These are phyloP conservation scores for Xylaria polymorpha DNA, from an alignment of 2,329 filamentous ascomycete species.

Conservation along the genomic window DNA sequence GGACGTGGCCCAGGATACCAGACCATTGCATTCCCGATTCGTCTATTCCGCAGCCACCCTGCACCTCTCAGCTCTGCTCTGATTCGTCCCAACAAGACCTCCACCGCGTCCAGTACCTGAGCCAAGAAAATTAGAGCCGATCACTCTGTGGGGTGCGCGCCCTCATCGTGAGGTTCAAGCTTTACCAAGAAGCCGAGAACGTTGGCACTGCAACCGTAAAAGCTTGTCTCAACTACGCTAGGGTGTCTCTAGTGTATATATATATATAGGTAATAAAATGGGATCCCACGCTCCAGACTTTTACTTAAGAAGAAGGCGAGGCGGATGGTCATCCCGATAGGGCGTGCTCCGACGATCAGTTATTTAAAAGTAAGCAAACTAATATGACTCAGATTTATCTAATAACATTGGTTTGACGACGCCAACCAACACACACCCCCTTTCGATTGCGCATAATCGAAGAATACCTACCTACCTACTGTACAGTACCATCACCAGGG, in stretches of 20 bases:
- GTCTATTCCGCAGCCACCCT: neutral
- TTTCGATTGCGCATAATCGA: neutral
- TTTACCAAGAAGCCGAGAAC: slow-evolving; percentile 24
- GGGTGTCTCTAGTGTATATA: neutral
- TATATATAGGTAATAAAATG: no score
- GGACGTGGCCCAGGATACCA: slow-evolving; percentile 9
- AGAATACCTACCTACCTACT: neutral
- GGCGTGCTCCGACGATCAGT: neutral
- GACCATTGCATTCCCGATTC: slow-evolving; percentile 11
- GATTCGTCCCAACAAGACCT: slow-evolving; percentile 4
- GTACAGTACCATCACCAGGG: no score
- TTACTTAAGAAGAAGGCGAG: neutral
- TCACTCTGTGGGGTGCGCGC: slow-evolving; percentile 19
- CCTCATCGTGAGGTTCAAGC: slow-evolving; percentile 27
- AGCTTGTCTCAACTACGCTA: slow-evolving; percentile 28
- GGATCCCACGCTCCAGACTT: neutral
- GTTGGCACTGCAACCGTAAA: slow-evolving; percentile 28
- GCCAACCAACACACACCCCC: neutral
- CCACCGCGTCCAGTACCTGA: neutral
- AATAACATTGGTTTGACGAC: neutral
- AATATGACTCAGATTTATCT: neutral
- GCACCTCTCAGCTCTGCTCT: slow-evolving; percentile 3
- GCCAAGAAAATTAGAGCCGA: slow-evolving; percentile 18
- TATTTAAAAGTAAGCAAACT: slow-evolving; percentile 4
- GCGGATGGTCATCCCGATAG: neutral